Percentiles rank a stretch among this genome's conserved stretches.
Conservation (phyloP, 768 basidiomycete genomes). For the Hericium coralloides region DNA sequence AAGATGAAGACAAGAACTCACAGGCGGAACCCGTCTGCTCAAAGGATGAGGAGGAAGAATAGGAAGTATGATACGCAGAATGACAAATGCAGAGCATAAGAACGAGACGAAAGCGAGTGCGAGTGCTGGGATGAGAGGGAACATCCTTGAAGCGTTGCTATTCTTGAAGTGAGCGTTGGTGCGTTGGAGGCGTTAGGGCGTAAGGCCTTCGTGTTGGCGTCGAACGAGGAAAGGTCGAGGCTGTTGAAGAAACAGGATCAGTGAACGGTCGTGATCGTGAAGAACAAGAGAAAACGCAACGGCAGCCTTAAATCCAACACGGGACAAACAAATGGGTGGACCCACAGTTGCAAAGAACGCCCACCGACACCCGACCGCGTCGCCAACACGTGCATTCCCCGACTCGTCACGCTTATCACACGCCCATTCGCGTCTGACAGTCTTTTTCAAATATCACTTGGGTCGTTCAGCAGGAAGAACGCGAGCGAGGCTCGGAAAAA, state of each 20-base stretch:
- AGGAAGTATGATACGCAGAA: conserved; percentile 68
- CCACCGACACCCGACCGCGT: conserved; percentile 6
- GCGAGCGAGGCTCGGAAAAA: too few relatives aligned
- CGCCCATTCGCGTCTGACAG: too few relatives aligned
- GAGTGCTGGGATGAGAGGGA: conserved; percentile 59
- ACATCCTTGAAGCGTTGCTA: conserved; percentile 31
- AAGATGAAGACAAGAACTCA: conserved; percentile 26
- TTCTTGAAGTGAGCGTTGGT: conserved; percentile 13
- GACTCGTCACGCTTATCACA: too few relatives aligned
- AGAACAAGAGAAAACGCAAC: conserved; percentile 8
- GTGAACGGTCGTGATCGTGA: conserved; percentile 4
- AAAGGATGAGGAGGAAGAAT: conserved; percentile 66
- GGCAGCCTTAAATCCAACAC: conserved; percentile 16
- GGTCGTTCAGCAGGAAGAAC: too few relatives aligned
- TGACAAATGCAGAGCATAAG: conserved; percentile 62
- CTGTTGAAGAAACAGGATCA: conserved; percentile 15
- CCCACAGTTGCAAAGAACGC: conserved; percentile 21
- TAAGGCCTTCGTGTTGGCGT: conserved; percentile 29
- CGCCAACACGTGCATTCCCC: not conserved
- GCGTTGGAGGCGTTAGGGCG: conserved; percentile 22
- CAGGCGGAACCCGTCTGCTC: conserved; percentile 67
- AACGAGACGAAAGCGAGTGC: conserved; percentile 65
- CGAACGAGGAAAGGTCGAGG: conserved; percentile 23
- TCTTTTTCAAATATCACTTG: too few relatives aligned
- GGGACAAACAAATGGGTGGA: conserved; percentile 20